phyloP scores from a whole-genome alignment of 352 stramenopile species.

The Peronospora destructor region DNA sequence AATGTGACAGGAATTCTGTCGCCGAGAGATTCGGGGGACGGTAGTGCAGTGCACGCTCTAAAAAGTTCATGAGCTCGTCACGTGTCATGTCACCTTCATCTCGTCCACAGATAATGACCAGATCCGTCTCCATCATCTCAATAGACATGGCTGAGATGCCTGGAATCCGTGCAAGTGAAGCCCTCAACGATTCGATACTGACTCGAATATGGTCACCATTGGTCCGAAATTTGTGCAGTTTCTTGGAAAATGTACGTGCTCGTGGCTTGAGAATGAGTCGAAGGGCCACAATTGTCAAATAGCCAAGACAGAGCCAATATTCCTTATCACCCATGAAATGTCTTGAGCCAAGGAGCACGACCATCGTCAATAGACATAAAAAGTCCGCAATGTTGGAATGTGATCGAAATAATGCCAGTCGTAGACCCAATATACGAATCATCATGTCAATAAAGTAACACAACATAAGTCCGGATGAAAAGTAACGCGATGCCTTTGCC shows the following conservation, averaged over 20 bases:
- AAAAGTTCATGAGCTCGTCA: slow-evolving; percentile 83
- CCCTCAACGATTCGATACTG: slow-evolving; percentile 76
- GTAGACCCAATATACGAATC: slow-evolving; percentile 65
- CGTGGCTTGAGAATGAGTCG: slow-evolving; percentile 82
- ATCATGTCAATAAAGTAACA: slow-evolving; percentile 83
- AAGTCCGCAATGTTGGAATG: slow-evolving; percentile 80
- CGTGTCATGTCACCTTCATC: slow-evolving; percentile 82
- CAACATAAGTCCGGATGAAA: slow-evolving; percentile 66
- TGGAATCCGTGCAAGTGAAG: slow-evolving; percentile 72
- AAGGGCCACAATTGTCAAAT: slow-evolving; percentile 56
- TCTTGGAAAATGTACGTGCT: slow-evolving; percentile 81
- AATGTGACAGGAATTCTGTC: slow-evolving; percentile 74
- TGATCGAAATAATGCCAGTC: slow-evolving; percentile 68
- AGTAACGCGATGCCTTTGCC: slow-evolving; percentile 63
- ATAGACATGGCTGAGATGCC: slow-evolving; percentile 75
- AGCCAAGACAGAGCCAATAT: slow-evolving; percentile 64
- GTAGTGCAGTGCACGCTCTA: slow-evolving; percentile 75
- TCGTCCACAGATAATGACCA: slow-evolving; percentile 82
- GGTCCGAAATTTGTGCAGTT: slow-evolving; percentile 82
- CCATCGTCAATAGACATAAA: slow-evolving; percentile 61
- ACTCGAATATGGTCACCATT: slow-evolving; percentile 83
- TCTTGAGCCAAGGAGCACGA: slow-evolving; percentile 40
- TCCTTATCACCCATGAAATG: slow-evolving; percentile 56
- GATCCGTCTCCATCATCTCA: slow-evolving; percentile 87
- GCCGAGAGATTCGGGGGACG: slow-evolving; percentile 63